Percentiles rank a stretch among this genome's conserved stretches.
These are phyloP conservation scores for Fusarium falciforme DNA, from an alignment of 2,329 filamentous ascomycete species.

Conservation along the genomic window DNA sequence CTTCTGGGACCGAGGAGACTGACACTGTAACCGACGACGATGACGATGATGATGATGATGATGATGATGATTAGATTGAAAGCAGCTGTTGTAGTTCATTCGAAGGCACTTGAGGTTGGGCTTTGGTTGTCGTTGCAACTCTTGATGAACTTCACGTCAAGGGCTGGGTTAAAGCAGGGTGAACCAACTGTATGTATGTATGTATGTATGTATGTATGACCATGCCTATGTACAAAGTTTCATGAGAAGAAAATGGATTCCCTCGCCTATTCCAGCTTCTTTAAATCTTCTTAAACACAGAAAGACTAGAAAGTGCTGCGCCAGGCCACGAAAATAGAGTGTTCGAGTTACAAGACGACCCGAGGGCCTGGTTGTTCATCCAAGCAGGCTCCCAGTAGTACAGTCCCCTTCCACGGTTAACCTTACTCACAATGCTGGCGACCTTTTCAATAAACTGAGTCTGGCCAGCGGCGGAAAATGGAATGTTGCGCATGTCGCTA, in stretches of 20 bases:
- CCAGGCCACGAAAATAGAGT: conserved; percentile 69
- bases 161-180: neutral
- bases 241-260: neutral
- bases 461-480: conserved; percentile 73
- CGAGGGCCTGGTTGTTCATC: conserved; percentile 73
- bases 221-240: neutral
- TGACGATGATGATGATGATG: neutral
- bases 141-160: neutral
- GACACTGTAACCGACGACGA: neutral
- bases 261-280: neutral
- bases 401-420: conserved; percentile 67
- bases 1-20: neutral
- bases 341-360: conserved; percentile 74
- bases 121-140: neutral
- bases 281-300: conserved; percentile 64
- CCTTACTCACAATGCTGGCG: conserved; percentile 64
- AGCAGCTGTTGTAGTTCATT: neutral
- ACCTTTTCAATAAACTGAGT: conserved; percentile 69
- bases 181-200: neutral
- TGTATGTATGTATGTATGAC: neutral
- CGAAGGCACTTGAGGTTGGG: neutral
- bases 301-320: conserved; percentile 66
- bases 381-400: conserved; percentile 83
- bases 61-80: neutral
- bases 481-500: conserved; percentile 67